A percentile compares a stretch with the other conserved stretches of the same genome.
Evolutionary conservation across 768 basidiomycete species (phyloP).

Genomic region (Naematelia aurantialba): DNA sequence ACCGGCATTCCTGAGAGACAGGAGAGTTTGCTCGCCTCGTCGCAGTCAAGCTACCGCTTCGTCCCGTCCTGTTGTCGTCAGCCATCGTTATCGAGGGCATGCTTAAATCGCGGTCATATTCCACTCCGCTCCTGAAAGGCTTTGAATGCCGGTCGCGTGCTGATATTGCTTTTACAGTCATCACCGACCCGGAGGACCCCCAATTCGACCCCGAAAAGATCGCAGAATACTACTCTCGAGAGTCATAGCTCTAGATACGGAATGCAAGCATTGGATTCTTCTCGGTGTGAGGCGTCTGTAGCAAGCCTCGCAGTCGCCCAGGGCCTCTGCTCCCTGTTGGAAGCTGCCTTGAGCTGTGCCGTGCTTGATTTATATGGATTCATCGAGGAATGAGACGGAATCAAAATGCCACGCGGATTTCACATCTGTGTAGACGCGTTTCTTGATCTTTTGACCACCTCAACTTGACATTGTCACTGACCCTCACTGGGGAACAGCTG

Average conservation of each 20-base stretch:
- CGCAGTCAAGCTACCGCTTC: no score
- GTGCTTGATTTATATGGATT: background rate
- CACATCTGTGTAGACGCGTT: background rate
- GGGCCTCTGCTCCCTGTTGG: background rate
- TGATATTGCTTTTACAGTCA: slow-evolving; percentile 56
- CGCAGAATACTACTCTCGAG: slow-evolving; percentile 46
- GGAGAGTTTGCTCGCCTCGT: no score
- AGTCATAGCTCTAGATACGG: slow-evolving; percentile 20
- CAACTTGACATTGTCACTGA: no score
- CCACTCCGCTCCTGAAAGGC: background rate
- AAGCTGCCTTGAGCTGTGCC: background rate
- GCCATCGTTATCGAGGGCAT: no score
- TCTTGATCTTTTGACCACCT: background rate
- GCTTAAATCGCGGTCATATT: no score
- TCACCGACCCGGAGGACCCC: slow-evolving; percentile 92
- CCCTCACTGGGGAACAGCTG: no score
- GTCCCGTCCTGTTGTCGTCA: no score
- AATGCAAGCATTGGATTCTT: background rate
- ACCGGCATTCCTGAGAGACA: no score
- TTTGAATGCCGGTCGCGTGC: background rate
- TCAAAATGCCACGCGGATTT: background rate
- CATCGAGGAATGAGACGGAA: background rate
- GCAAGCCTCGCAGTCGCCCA: no score
- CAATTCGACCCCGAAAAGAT: slow-evolving; percentile 94
- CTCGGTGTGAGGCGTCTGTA: no score